Evolutionary conservation across 441 rosid species (phyloP), one percentile per base, ranked within the genome.

Genomic region (Croton laevigatus): DNA sequence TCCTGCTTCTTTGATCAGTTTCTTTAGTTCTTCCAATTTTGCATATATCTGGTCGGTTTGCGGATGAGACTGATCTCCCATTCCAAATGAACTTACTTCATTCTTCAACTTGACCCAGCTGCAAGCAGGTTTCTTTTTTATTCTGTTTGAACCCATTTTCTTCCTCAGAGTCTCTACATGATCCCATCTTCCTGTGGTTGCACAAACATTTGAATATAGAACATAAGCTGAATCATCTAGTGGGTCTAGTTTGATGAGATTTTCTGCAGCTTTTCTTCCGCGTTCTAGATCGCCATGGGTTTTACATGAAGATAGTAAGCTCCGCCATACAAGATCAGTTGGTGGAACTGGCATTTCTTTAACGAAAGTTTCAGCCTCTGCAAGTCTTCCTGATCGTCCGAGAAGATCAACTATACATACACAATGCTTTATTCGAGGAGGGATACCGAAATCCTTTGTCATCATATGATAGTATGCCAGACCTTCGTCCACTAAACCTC

Each of bases 321-420:
- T 89, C 72, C 96, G 85, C 97, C 97, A 91, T 54, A 91, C 81
- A 22, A 81, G 81, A 64, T 82, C 85, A 64, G 85, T 82, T 22
- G 91, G 87, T 16, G 79, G 84, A 74, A 89, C 71, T 48, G 91
- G 90, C 96, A 94, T 87, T 71, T 84, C 75, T 19, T 86, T 66
- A 58, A 94, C 80, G 68, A 91, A 90, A 45, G 79, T 71, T 78
- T 84, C 93, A 63, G 96, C 97, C 62, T 89, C 88, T 4, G 75
- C 66, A 71, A 94, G 83, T 81, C 88, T 83, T 73, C 98, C 97
- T 77, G 97, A 82, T 72, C 97, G 77, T 62, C 97, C 95, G n/a
- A 94, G 90, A 77, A 94, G 97, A 86, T 94, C 97, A 65, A 91
- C 78, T 5, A 91, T 78, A 75, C 98, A 91, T 55, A 91, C 93